These are phyloP conservation scores for Chaetoceros tenuissimus DNA, from an alignment of 108 stramenopile genomes.

Conservation along the genomic window DNA sequence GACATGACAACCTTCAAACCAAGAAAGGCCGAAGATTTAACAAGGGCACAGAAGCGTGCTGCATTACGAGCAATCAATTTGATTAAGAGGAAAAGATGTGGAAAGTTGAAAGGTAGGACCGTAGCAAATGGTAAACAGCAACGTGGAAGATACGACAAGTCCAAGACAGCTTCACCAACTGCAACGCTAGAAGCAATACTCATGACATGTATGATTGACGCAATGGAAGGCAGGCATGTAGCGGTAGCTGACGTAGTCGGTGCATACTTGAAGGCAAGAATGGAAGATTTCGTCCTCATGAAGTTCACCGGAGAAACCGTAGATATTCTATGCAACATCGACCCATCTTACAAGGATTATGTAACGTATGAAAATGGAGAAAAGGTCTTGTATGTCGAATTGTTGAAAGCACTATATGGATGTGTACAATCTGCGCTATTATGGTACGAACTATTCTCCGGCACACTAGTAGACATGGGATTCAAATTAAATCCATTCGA, in stretches of 20 bases:
- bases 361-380: conserved; percentile 15
- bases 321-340: conserved; percentile 15
- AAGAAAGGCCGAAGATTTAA: neutral
- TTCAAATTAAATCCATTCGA: conserved; percentile 38
- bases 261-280: conserved; percentile 16
- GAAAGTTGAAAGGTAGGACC: conserved; percentile 14
- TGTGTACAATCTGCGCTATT: no score
- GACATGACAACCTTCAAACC: conserved; percentile 11
- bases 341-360: conserved; percentile 13
- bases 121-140: conserved; percentile 13
- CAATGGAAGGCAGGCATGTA: conserved; percentile 3
- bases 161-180: conserved; percentile 22
- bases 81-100: conserved; percentile 11
- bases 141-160: neutral
- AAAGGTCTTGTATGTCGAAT: conserved; percentile 12
- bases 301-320: conserved; percentile 13
- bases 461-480: conserved; percentile 9
- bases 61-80: conserved; percentile 1
- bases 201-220: conserved; percentile 11
- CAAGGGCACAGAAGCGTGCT: neutral
- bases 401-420: conserved; percentile 8
- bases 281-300: conserved; percentile 13
- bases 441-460: no score
- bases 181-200: conserved; percentile 11
- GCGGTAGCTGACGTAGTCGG: conserved; percentile 5